A percentile compares a stretch with the other conserved stretches of the same genome.
Conservation (phyloP, 139 green algal species). For the Coelastrella sp. region DNA sequence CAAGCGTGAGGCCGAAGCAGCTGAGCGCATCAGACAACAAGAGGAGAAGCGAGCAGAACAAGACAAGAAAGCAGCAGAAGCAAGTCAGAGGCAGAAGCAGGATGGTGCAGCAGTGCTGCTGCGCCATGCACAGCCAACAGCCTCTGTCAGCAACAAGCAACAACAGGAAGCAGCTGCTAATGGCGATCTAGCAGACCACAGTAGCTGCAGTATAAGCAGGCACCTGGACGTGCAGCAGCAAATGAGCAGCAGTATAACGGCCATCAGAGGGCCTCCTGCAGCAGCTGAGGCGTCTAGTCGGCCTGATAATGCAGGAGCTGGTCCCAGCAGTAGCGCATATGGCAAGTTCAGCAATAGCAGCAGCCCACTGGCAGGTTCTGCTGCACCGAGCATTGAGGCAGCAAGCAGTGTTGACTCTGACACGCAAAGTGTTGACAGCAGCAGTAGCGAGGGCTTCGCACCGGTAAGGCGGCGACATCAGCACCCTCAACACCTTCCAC, state of each 20-base stretch:
- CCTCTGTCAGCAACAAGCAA: slow-evolving; percentile 7
- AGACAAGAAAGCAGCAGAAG: slow-evolving; percentile 1
- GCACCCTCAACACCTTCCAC: not conserved
- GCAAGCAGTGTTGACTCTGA: slow-evolving; percentile 31
- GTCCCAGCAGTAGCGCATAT: slow-evolving; percentile 31
- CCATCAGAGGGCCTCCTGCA: not conserved
- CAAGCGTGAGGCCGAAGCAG: slow-evolving; percentile 68
- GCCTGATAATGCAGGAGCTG: not conserved
- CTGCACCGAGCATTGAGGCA: slow-evolving; percentile 33
- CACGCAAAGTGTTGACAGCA: slow-evolving; percentile 26
- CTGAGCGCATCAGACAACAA: slow-evolving; percentile 47
- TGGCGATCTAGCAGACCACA: slow-evolving; percentile 45
- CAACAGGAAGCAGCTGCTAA: slow-evolving; percentile 63
- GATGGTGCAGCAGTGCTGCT: not conserved
- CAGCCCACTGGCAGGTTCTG: not conserved
- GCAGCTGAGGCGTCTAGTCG: not conserved
- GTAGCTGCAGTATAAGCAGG: slow-evolving; percentile 1
- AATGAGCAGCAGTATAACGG: slow-evolving; percentile 5
- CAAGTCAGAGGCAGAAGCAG: not conserved
- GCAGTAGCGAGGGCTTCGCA: not conserved
- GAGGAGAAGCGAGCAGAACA: not conserved
- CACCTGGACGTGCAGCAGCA: not conserved
- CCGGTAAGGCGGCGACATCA: not conserved
- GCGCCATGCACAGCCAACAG: slow-evolving; percentile 41
- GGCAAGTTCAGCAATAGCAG: slow-evolving; percentile 31